Conservation (phyloP, 306 rosid species). For the Quercus wislizeni region DNA sequence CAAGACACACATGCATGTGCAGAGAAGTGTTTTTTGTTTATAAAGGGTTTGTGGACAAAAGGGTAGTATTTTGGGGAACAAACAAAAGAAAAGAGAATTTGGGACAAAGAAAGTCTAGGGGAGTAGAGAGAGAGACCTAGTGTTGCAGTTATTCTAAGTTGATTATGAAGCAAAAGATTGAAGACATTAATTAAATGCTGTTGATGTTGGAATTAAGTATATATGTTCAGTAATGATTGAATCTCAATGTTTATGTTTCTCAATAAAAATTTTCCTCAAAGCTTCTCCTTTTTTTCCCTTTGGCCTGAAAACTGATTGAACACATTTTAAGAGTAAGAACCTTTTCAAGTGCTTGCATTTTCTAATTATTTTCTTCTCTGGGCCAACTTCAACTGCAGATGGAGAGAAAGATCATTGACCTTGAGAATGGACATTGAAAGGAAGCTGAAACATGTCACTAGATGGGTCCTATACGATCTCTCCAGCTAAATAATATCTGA, state of each 20-base stretch:
- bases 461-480: constrained; percentile 8
- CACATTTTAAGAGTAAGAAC: not conserved
- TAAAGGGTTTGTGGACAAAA: no score
- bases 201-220: not conserved
- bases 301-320: not conserved
- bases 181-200: not conserved
- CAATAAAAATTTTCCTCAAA: not conserved
- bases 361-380: not conserved
- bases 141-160: not conserved
- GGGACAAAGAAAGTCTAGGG: no score
- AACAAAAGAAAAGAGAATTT: no score
- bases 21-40: no score
- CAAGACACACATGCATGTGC: no score
- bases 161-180: no score
- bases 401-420: constrained; percentile 2
- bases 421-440: not conserved
- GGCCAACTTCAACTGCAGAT: not conserved
- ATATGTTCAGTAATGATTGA: not conserved
- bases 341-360: not conserved
- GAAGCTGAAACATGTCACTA: not conserved
- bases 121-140: no score
- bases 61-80: no score
- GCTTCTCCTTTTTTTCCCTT: not conserved
- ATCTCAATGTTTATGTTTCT: not conserved
- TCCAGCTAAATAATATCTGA: constrained; percentile 8